phyloP scores from a whole-genome alignment of 2,329 filamentous ascomycete species.

The Aspergillus novoparasiticus region DNA sequence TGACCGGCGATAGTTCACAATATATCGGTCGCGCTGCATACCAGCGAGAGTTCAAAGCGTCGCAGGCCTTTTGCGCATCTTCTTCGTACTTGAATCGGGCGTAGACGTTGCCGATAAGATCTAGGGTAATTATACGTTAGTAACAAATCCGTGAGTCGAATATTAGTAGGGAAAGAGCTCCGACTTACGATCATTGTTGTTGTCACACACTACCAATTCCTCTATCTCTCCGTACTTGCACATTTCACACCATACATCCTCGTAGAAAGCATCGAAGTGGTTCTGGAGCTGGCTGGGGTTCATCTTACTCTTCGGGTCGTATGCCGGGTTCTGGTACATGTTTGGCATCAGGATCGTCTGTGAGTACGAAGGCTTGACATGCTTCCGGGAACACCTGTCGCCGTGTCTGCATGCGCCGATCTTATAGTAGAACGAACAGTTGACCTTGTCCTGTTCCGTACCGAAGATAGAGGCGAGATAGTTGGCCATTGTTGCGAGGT shows the following conservation, averaged over 20 bases:
- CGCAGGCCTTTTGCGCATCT: conserved; percentile 87
- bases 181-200: conserved; percentile 90
- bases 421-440: conserved; percentile 99
- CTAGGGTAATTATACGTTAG: conserved; percentile 45
- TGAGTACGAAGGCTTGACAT: conserved; percentile 97
- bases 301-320: conserved; percentile 96
- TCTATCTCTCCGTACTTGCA: conserved; percentile 98
- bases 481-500: conserved; percentile 74
- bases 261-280: conserved; percentile 99
- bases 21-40: conserved; percentile 97
- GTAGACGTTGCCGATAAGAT: conserved; percentile 98
- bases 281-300: conserved; percentile 94
- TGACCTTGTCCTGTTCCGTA: conserved; percentile 99
- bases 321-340: conserved; percentile 98
- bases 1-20: conserved; percentile 95
- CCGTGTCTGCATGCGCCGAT: conserved; percentile 98
- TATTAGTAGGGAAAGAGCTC: background rate
- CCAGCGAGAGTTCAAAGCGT: conserved; percentile 91
- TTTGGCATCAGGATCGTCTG: conserved; percentile 98
- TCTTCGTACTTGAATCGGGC: conserved; percentile 99
- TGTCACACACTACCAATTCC: conserved; percentile 97
- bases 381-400: conserved; percentile 96
- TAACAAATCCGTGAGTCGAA: background rate
- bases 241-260: conserved; percentile 99
- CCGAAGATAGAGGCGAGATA: conserved; percentile 99